These are phyloP conservation scores for Paragyromitra xinjiangensis DNA, from an alignment of 495 filamentous ascomycete species.

Conservation along the genomic window DNA sequence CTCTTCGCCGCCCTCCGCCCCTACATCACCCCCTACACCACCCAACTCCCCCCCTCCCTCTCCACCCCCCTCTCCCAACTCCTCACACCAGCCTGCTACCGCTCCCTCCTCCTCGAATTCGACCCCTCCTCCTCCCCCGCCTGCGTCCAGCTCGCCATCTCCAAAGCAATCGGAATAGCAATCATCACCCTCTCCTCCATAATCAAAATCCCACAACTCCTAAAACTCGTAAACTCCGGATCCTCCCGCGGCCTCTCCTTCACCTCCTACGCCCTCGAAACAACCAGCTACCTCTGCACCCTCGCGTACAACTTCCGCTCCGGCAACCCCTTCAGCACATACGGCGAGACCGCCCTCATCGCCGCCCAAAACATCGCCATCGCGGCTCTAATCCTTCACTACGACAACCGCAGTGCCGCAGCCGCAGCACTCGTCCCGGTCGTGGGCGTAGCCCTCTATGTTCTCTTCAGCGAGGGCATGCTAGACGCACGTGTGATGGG, in stretches of 20 bases:
- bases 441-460: conserved; percentile 71
- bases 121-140: conserved; percentile 72
- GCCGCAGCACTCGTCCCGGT: conserved; percentile 80
- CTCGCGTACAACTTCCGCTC: conserved; percentile 90
- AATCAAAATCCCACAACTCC: conserved; percentile 94
- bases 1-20: conserved; percentile 72
- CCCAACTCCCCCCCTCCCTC: conserved; percentile 80
- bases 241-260: conserved; percentile 86
- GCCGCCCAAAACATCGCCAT: conserved; percentile 91
- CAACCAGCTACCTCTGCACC: conserved; percentile 79
- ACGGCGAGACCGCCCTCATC: conserved; percentile 91
- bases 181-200: conserved; percentile 88
- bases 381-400: conserved; percentile 81
- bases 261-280: conserved; percentile 90
- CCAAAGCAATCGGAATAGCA: conserved; percentile 88
- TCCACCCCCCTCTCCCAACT: conserved; percentile 77
- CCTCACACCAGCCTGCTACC: conserved; percentile 85
- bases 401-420: conserved; percentile 67
- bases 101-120: conserved; percentile 78
- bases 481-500: conserved; percentile 73
- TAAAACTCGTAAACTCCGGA: conserved; percentile 82
- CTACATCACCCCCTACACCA: conserved; percentile 76
- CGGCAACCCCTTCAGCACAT: conserved; percentile 93
- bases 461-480: conserved; percentile 73
- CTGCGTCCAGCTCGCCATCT: conserved; percentile 86